These are phyloP conservation scores for Colletotrichum somersetense DNA, from an alignment of 2,329 filamentous ascomycete genomes.

Conservation along the genomic window DNA sequence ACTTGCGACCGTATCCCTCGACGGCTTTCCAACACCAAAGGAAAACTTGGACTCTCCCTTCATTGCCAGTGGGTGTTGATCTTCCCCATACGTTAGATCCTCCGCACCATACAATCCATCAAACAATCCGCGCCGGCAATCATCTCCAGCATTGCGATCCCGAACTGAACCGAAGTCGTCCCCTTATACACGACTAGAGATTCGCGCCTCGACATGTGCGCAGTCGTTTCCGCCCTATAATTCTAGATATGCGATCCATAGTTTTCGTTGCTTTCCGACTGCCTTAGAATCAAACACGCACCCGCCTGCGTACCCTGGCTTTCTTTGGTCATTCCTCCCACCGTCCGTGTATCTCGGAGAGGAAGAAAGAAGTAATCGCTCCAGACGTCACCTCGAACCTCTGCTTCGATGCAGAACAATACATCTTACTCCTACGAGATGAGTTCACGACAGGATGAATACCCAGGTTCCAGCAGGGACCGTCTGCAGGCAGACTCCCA, in stretches of 20 bases:
- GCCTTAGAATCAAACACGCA: conserved; percentile 12
- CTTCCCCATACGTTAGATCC: not conserved
- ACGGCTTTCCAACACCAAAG: conserved; percentile 6
- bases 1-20: not conserved
- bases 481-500: conserved; percentile 43
- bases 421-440: conserved; percentile 31
- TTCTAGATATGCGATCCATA: conserved; percentile 26
- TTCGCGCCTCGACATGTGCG: conserved; percentile 24
- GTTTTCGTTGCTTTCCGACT: conserved; percentile 6
- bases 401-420: conserved; percentile 13
- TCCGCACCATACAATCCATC: too few species aligned
- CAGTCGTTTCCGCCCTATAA: conserved; percentile 1
- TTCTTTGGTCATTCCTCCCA: not conserved
- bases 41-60: not conserved
- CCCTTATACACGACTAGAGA: not conserved
- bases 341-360: not conserved
- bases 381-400: not conserved
- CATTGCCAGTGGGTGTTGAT: not conserved
- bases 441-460: conserved; percentile 32
- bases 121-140: not conserved
- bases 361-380: not conserved
- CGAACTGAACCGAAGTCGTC: not conserved
- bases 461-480: conserved; percentile 19
- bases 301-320: not conserved
- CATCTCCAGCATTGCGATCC: not conserved